Base-by-base conservation (phyloP, 768 basidiomycete genomes). In the Leucocoprinus leucothites region DNA sequence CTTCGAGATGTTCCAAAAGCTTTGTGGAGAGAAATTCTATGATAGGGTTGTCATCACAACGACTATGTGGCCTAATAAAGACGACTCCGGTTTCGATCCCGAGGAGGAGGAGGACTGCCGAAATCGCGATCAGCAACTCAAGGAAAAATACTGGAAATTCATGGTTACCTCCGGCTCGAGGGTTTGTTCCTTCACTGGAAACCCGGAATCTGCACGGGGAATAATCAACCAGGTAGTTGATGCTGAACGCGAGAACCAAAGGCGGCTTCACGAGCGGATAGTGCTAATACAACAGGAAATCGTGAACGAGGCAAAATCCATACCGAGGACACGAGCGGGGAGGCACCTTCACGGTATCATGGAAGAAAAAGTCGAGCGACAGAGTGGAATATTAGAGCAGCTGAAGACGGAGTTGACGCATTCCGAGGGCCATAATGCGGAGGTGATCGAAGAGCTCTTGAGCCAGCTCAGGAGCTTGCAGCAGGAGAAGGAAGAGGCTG, bases 1-100 rank as follows among this genome's bases (percentile, higher is more conserved):
- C 26, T 26, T 57, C 2, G 22, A 13, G 4, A 54, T 60, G 51
- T 55, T 60, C 28, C 45, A 51, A 19, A 11, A 40, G 9, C 68
- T 69, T 61, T 60, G 60, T 8, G 42, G 42, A 13, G 25, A 52
- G 4, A 14, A 41, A 9, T 44, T 44, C 31, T 52, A 22, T 18
- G 19, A n/a, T 3, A 42, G 31, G 31, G 51, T 52, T 13, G 34
- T 41, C 16, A 44, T 60, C 18, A 45, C 40, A 21, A 53, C 56
- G 2, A 53, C 59, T 6, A 45, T 48, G 34, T 60, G 56, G 56
- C 41, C 51, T 14, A 41, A 52, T 18, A 19, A n/a, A n/a, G n/a
- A n/a, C n/a, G n/a, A n/a, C n/a, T n/a, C n/a, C n/a, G n/a, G n/a
- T n/a, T n/a, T n/a, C n/a, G 31, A 31, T 5, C 6, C 31, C 31